Conservation (phyloP, 73 alveolate genomes). For the Durusdinium trenchii region DNA sequence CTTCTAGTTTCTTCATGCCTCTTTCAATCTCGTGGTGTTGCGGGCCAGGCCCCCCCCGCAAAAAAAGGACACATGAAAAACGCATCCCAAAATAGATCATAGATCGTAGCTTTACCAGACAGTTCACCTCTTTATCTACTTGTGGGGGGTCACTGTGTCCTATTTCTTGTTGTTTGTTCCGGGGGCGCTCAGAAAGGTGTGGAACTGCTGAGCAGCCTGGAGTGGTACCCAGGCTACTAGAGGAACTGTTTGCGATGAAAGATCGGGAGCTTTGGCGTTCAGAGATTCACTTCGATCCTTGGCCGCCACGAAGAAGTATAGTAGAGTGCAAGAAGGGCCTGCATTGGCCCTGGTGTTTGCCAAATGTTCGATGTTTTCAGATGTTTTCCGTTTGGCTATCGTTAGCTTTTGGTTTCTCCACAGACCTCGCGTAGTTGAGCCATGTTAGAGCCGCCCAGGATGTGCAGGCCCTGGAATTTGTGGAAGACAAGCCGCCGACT, state of each 20-base stretch:
- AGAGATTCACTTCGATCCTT: slow-evolving; percentile 40
- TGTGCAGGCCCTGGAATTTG: slow-evolving; percentile 79
- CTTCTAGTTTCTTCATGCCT: too few species aligned
- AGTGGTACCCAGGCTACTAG: slow-evolving; percentile 59
- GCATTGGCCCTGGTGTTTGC: too few species aligned
- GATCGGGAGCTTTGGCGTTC: slow-evolving; percentile 91
- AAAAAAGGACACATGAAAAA: too few species aligned
- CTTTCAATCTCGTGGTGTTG: too few species aligned
- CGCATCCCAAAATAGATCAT: too few species aligned
- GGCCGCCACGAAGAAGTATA: too few species aligned
- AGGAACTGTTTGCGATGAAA: slow-evolving; percentile 68
- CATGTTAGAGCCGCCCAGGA: not conserved
- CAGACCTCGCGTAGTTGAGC: too few species aligned
- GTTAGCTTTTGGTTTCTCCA: too few species aligned
- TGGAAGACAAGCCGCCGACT: slow-evolving; percentile 47
- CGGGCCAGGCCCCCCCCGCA: too few species aligned
- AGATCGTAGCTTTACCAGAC: not conserved
- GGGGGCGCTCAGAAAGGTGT: slow-evolving; percentile 44
- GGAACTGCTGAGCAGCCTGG: slow-evolving; percentile 95
- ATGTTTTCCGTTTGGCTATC: too few species aligned
- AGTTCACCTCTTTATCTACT: not conserved
- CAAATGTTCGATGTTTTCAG: too few species aligned
- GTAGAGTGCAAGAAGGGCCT: too few species aligned
- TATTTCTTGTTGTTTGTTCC: not conserved
- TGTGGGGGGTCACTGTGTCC: not conserved